Evolutionary conservation across 2,329 filamentous ascomycete genomes (phyloP), one percentile per base, ranked within the genome.

Genomic region (Epichloe coenophiala): DNA sequence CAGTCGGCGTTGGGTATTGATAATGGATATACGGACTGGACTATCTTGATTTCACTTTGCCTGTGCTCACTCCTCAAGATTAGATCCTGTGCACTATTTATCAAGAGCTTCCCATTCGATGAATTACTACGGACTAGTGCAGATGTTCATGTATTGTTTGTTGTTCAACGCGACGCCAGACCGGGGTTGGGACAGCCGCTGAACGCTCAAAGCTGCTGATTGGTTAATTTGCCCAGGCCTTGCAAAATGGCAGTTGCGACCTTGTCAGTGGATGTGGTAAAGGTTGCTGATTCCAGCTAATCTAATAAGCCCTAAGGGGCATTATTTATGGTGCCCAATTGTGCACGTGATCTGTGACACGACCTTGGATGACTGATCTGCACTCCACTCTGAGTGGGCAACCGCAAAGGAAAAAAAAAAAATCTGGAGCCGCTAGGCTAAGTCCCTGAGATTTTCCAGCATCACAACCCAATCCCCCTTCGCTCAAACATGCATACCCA

Each of bases 1-100:
- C 31, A 27, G 19, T 40, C 23, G 50, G 47, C 42, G 42, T 52
- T 27, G 31, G 42, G 44, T 46, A 49, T 38, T 21, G 47, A 43
- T 46, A 42, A 12, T 45, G 6, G 8, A 33, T 21, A 36, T 5
- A 45, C 6, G 33, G 42, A 39, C 21, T 45, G 48, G 33, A 38
- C 8, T 46, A 21, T 13, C 4, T 23, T 27, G 13, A 12, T 46
- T 38, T 17, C 11, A 38, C 8, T n/a, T 46, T 4, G 4, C n/a
- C 17, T 39, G 27, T 31, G 27, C 27, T 31, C 27, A 4, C 1
- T 3, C 31, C 31, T 31, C 27, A 31, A 31, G 8, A 31, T 31
- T 1, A 31, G 27, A 9, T 7, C 3, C 7, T 27, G 23, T 27
- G 27, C 27, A 31, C 27, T 1, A 31, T 31, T 3, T 9, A 31